These are phyloP conservation scores for Plasmodium reichenowi DNA, from an alignment of 169 alveolate species.

Conservation along the genomic window DNA sequence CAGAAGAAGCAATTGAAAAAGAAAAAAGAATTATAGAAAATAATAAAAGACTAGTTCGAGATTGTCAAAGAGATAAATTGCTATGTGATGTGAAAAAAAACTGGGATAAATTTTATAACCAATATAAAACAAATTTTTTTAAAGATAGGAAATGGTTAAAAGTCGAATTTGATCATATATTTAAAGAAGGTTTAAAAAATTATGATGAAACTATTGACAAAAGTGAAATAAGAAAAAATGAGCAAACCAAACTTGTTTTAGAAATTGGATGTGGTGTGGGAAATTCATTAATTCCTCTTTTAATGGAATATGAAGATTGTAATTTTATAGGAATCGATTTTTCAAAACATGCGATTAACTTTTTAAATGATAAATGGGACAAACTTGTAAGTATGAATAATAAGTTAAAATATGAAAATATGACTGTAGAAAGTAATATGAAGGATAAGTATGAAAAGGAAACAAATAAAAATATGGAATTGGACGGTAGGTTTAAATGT, in stretches of 20 bases:
- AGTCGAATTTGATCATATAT: slow-evolving; percentile 90
- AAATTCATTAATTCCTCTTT: slow-evolving; percentile 92
- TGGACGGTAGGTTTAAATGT: background rate
- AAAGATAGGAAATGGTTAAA: slow-evolving; percentile 93
- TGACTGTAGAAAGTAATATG: background rate
- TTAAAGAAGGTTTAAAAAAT: slow-evolving; percentile 52
- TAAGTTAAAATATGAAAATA: slow-evolving; percentile 17
- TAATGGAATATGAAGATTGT: slow-evolving; percentile 79
- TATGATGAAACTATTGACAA: slow-evolving; percentile 35
- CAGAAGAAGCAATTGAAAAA: slow-evolving; percentile 67
- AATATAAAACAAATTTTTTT: slow-evolving; percentile 91
- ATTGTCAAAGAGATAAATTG: slow-evolving; percentile 79
- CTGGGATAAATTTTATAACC: slow-evolving; percentile 94
- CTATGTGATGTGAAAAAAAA: slow-evolving; percentile 88
- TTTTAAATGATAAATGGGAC: slow-evolving; percentile 84
- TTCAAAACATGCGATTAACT: slow-evolving; percentile 90
- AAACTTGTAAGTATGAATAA: slow-evolving; percentile 14
- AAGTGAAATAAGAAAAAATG: slow-evolving; percentile 11
- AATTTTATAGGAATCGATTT: slow-evolving; percentile 93
- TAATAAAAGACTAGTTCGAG: slow-evolving; percentile 42
- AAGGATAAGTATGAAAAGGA: background rate
- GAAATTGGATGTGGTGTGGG: slow-evolving; percentile 97
- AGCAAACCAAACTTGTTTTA: slow-evolving; percentile 70
- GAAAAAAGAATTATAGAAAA: slow-evolving; percentile 60
- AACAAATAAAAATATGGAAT: background rate